A percentile compares a stretch with the other conserved stretches of the same genome.
Conservation (phyloP, 495 filamentous ascomycete genomes). For the Talaromyces nanjingensis region DNA sequence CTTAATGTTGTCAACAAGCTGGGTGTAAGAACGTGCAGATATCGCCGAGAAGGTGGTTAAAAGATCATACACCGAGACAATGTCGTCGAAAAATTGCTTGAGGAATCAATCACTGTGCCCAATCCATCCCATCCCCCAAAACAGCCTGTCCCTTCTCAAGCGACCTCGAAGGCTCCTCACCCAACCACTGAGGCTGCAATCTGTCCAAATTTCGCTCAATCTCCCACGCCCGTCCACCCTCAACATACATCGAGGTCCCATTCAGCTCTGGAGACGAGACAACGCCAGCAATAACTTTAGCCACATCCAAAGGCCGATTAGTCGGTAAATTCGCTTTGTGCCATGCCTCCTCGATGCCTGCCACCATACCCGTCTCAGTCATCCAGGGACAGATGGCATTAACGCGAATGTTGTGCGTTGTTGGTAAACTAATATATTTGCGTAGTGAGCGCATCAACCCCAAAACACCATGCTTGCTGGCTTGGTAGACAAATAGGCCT, state of each 20-base stretch:
- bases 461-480: conserved; percentile 5
- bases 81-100: neutral
- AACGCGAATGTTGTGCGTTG: neutral
- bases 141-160: conserved; percentile 33
- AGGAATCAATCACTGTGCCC: conserved; percentile 10
- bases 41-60: no score
- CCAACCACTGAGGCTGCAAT: conserved; percentile 37
- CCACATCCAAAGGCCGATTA: neutral
- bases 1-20: no score
- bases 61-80: neutral
- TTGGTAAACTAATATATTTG: neutral
- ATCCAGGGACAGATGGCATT: neutral
- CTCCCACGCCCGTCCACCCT: conserved; percentile 42
- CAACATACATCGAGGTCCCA: conserved; percentile 37
- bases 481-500: conserved; percentile 40
- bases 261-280: neutral
- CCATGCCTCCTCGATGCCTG: neutral
- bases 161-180: conserved; percentile 28
- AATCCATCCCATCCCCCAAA: conserved; percentile 23
- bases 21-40: no score
- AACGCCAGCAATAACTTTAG: neutral
- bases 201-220: conserved; percentile 39
- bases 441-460: neutral
- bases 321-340: neutral
- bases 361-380: neutral